These are phyloP conservation scores for Coemansia erecta DNA, from an alignment of 192 early-diverging fungal species.

Conservation along the genomic window DNA sequence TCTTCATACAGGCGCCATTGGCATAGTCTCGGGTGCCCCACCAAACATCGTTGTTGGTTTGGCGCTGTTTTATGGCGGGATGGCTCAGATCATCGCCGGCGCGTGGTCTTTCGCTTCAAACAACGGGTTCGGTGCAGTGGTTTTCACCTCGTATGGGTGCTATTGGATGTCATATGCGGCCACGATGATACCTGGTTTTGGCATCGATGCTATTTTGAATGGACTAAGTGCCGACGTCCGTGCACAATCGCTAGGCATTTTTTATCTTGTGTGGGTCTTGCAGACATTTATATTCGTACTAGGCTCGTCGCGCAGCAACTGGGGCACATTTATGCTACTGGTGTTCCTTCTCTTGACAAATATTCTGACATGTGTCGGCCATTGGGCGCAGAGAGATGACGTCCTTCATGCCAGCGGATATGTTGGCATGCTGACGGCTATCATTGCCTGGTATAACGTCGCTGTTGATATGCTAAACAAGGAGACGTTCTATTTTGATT, in stretches of 20 bases:
- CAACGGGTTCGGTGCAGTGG: slow-evolving; percentile 33
- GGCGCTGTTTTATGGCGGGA: slow-evolving; percentile 42
- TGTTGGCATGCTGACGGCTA: slow-evolving; percentile 49
- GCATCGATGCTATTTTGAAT: slow-evolving; percentile 42
- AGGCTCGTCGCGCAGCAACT: slow-evolving; percentile 48
- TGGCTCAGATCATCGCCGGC: slow-evolving; percentile 36
- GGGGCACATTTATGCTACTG: slow-evolving; percentile 47
- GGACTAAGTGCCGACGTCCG: slow-evolving; percentile 36
- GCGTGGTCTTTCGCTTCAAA: slow-evolving; percentile 40
- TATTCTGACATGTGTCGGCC: slow-evolving; percentile 43
- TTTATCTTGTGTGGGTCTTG: slow-evolving; percentile 53
- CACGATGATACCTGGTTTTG: slow-evolving; percentile 52
- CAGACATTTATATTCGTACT: slow-evolving; percentile 57
- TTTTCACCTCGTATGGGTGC: slow-evolving; percentile 49
- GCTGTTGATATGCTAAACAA: slow-evolving; percentile 54
- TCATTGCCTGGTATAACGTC: slow-evolving; percentile 56
- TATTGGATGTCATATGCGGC: slow-evolving; percentile 60
- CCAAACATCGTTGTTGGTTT: slow-evolving; percentile 37
- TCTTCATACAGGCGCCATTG: slow-evolving; percentile 38
- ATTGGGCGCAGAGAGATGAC: slow-evolving; percentile 41
- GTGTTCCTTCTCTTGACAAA: slow-evolving; percentile 51
- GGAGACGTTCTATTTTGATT: slow-evolving; percentile 54
- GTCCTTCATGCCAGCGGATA: slow-evolving; percentile 47
- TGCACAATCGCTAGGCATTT: slow-evolving; percentile 50
- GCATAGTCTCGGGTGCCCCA: slow-evolving; percentile 29